Evolutionary conservation across 2,329 filamentous ascomycete genomes (phyloP).

Genomic region (Fusarium sp.): DNA sequence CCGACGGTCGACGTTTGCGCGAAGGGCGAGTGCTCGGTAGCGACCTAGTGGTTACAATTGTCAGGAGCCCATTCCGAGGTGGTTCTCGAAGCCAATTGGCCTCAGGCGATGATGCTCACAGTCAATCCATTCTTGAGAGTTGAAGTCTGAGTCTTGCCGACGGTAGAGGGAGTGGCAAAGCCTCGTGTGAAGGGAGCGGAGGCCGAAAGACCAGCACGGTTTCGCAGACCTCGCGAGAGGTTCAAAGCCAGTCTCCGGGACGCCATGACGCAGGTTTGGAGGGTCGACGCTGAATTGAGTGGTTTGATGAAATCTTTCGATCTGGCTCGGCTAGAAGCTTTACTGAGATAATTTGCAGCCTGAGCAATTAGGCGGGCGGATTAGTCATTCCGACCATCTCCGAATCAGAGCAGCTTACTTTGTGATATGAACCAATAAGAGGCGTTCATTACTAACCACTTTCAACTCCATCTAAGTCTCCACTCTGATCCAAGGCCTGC

Average conservation of each 20-base stretch:
- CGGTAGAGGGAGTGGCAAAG: slow-evolving; percentile 86
- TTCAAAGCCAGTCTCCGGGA: slow-evolving; percentile 97
- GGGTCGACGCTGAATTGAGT: slow-evolving; percentile 64
- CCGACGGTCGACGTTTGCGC: slow-evolving; percentile 98
- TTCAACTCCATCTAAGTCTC: slow-evolving; percentile 20
- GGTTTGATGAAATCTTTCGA: slow-evolving; percentile 67
- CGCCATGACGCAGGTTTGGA: slow-evolving; percentile 79
- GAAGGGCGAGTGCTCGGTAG: slow-evolving; percentile 97
- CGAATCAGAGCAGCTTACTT: slow-evolving; percentile 50
- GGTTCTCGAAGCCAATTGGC: slow-evolving; percentile 55
- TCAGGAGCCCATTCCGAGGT: slow-evolving; percentile 45
- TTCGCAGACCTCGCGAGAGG: slow-evolving; percentile 90
- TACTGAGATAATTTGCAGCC: slow-evolving; percentile 59
- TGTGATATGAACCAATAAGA: slow-evolving; percentile 52
- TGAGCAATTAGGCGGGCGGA: slow-evolving; percentile 55
- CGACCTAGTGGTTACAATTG: slow-evolving; percentile 72
- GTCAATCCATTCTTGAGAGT: slow-evolving; percentile 98
- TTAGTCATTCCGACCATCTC: slow-evolving; percentile 59
- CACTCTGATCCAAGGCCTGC: slow-evolving; percentile 30
- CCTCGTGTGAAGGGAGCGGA: slow-evolving; percentile 83
- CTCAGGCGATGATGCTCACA: slow-evolving; percentile 64
- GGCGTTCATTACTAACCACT: slow-evolving; percentile 51
- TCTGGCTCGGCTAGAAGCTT: slow-evolving; percentile 61
- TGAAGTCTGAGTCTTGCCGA: slow-evolving; percentile 92
- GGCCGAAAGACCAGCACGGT: slow-evolving; percentile 84